Conservation (phyloP, 208 protist species). For the Wallacemonas collosoma region DNA sequence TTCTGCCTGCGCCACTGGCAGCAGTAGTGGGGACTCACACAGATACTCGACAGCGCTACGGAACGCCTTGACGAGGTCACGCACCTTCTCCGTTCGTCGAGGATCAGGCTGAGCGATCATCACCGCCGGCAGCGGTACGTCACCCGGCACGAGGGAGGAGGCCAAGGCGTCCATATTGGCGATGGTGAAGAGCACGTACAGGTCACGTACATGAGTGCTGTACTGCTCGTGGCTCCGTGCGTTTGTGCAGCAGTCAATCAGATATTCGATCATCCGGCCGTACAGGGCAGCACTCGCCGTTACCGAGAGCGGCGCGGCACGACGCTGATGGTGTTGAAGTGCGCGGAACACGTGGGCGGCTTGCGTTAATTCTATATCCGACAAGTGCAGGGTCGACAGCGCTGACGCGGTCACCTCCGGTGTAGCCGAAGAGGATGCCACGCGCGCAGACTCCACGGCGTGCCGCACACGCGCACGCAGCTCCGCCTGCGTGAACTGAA, state of each 20-base stretch:
- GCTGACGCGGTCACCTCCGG: too few relatives aligned
- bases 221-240: constrained; percentile 20
- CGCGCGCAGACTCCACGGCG: not conserved
- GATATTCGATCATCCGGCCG: constrained; percentile 41
- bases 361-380: not conserved
- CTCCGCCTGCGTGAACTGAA: not conserved
- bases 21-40: constrained; percentile 14
- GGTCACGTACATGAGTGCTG: constrained; percentile 31
- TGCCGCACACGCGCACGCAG: constrained; percentile 15
- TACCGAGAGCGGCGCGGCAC: constrained; percentile 24
- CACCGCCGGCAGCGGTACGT: constrained; percentile 31
- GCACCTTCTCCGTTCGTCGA: constrained; percentile 25
- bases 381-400: not conserved
- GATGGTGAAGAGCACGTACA: constrained; percentile 36
- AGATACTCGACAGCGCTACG: constrained; percentile 36
- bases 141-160: constrained; percentile 53
- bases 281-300: constrained; percentile 41
- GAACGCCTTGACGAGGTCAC: constrained; percentile 35
- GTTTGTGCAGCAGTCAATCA: constrained; percentile 22
- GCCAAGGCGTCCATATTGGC: constrained; percentile 56
- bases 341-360: constrained; percentile 13
- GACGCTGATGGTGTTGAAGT: constrained; percentile 16
- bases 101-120: constrained; percentile 48
- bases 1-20: not conserved
- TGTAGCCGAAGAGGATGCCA: too few relatives aligned